Evolutionary conservation across 2,329 filamentous ascomycete genomes (phyloP).

Genomic region (Claviceps sp.): DNA sequence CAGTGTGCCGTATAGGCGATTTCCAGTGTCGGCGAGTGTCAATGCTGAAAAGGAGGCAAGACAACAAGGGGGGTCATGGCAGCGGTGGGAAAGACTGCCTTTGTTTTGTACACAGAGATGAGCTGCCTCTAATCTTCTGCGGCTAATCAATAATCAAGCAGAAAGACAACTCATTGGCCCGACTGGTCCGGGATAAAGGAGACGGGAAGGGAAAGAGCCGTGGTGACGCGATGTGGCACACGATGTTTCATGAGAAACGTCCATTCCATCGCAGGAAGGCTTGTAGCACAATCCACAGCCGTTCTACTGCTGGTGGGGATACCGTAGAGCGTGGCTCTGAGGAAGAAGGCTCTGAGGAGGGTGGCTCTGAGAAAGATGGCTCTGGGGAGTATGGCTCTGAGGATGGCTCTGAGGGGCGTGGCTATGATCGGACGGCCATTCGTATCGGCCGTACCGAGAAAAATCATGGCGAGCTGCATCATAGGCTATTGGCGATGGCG

Average conservation of each 20-base stretch:
- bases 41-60: neutral
- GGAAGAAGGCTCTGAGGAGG: too few species aligned
- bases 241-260: neutral
- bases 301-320: neutral
- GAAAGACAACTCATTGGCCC: neutral
- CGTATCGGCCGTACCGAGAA: neutral
- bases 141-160: neutral
- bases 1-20: neutral
- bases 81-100: slow-evolving; percentile 5
- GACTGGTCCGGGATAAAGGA: slow-evolving; percentile 3
- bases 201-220: neutral
- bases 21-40: neutral
- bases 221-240: neutral
- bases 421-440: slow-evolving; percentile 2
- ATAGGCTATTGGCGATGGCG: slow-evolving; percentile 2
- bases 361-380: too few species aligned
- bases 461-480: slow-evolving; percentile 4
- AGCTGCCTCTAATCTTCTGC: neutral
- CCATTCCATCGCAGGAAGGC: neutral
- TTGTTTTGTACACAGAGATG: neutral
- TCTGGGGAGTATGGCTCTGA: too few species aligned
- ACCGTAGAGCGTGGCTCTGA: neutral
- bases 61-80: neutral
- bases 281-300: neutral
- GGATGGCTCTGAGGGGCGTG: neutral